These are phyloP conservation scores for Cyberlindnera samutprakarnensis DNA, from an alignment of 805 yeast genomes.

Conservation along the genomic window DNA sequence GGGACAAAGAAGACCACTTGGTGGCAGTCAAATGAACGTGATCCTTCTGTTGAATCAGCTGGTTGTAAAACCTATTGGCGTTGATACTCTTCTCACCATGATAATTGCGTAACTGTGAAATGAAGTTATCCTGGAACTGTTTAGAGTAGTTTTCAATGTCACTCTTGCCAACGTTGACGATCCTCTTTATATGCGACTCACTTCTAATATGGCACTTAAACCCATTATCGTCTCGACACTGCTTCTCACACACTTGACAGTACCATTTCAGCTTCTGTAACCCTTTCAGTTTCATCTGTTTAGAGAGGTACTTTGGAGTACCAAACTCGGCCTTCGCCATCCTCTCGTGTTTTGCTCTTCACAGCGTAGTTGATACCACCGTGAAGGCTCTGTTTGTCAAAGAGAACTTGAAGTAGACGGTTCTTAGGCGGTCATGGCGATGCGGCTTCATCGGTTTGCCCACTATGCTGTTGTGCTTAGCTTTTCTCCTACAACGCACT, in stretches of 20 bases:
- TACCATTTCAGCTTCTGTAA: conserved; percentile 80
- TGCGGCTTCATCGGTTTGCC: too few species aligned
- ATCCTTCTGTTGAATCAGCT: conserved; percentile 71
- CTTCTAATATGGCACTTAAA: conserved; percentile 83
- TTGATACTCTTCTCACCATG: conserved; percentile 80
- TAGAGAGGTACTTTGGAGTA: conserved; percentile 63
- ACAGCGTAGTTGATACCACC: too few species aligned
- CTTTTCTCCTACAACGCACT: too few species aligned
- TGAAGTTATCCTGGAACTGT: conserved; percentile 56
- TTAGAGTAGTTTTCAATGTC: conserved; percentile 53
- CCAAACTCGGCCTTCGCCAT: conserved; percentile 59
- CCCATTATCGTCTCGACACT: conserved; percentile 94
- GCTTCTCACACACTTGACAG: conserved; percentile 88
- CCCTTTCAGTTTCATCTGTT: conserved; percentile 74
- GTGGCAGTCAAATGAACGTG: conserved; percentile 93
- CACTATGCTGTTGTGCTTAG: too few species aligned
- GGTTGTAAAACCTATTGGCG: conserved; percentile 86
- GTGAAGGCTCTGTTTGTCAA: too few species aligned
- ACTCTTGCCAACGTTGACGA: conserved; percentile 38
- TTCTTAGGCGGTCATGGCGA: too few species aligned
- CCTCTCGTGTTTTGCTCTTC: too few species aligned
- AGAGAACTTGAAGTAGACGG: too few species aligned
- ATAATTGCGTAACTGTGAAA: conserved; percentile 48
- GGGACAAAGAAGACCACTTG: conserved; percentile 61
- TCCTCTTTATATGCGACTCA: conserved; percentile 63